Percentiles rank a stretch among this genome's conserved stretches.
Conservation (phyloP, 2,329 filamentous ascomycete genomes). For the Chaetomium olivaceum region DNA sequence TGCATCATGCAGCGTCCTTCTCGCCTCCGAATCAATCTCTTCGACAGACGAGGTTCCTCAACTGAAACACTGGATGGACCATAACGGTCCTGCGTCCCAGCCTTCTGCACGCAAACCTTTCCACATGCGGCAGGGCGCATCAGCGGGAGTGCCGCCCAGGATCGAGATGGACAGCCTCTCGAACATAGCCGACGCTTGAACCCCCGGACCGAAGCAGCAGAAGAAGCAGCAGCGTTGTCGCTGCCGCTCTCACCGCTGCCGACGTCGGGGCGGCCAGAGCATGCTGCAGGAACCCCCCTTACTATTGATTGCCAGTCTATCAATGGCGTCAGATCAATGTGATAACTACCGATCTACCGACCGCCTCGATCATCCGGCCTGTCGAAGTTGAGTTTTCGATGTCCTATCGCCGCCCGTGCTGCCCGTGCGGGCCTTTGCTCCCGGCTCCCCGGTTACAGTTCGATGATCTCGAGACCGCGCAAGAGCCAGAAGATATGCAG, state of each 20-base stretch:
- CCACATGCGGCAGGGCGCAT: constrained; percentile 19
- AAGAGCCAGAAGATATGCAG: background rate
- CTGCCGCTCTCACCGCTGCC: background rate
- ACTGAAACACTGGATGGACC: constrained; percentile 15
- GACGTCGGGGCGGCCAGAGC: background rate
- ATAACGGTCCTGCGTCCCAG: constrained; percentile 5
- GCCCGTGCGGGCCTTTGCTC: background rate
- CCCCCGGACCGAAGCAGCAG: background rate
- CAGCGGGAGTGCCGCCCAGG: constrained; percentile 15
- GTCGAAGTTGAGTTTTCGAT: background rate
- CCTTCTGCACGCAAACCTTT: constrained; percentile 13
- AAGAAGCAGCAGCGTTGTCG: background rate
- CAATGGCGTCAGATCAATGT: background rate
- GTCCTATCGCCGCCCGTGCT: background rate
- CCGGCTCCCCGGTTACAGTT: background rate
- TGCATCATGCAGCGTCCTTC: constrained; percentile 12
- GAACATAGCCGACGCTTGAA: background rate
- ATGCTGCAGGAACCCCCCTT: background rate
- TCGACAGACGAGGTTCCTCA: background rate
- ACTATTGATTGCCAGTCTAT: background rate
- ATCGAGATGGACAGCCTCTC: constrained; percentile 6
- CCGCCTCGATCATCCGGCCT: background rate
- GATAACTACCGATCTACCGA: background rate
- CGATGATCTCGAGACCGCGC: background rate
- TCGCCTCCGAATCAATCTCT: constrained; percentile 9